A percentile compares a stretch with the other conserved stretches of the same genome.
These are phyloP conservation scores for Cronartium quercuum DNA, from an alignment of 1,284 basidiomycete species.

Conservation along the genomic window DNA sequence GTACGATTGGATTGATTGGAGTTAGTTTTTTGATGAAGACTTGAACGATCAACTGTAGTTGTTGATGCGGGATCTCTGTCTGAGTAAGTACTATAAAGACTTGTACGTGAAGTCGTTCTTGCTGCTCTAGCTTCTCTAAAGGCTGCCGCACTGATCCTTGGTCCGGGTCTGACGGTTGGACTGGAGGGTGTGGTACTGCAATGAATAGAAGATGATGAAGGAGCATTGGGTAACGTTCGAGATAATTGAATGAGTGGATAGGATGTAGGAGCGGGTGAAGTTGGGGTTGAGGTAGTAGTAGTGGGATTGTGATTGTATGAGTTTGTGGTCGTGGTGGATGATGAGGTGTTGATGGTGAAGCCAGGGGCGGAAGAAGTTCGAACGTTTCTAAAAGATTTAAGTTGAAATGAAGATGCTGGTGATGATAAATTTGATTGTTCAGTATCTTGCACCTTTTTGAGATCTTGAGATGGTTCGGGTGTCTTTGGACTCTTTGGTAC, in stretches of 20 bases:
- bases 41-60: too few relatives aligned
- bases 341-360: not conserved
- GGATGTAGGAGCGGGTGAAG: not conserved
- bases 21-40: not conserved
- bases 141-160: slow-evolving; percentile 29
- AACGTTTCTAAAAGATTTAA: slow-evolving; percentile 39
- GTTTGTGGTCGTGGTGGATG: not conserved
- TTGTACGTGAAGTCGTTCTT: slow-evolving; percentile 6
- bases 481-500: not conserved
- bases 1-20: not conserved
- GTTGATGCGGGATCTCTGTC: not conserved
- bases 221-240: not conserved
- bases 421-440: not conserved
- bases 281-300: not conserved
- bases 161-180: not conserved
- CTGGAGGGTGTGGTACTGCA: slow-evolving; percentile 6
- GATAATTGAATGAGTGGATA: not conserved
- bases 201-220: not conserved
- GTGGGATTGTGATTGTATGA: not conserved
- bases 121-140: slow-evolving; percentile 27
- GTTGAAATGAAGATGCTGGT: not conserved
- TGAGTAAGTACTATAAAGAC: not conserved
- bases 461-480: too few relatives aligned
- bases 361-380: not conserved
- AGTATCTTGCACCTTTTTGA: too few relatives aligned